A percentile compares a stretch with the other conserved stretches of the same genome.
Evolutionary conservation across 1,284 basidiomycete species (phyloP).

Genomic region (Tremellales sp.): DNA sequence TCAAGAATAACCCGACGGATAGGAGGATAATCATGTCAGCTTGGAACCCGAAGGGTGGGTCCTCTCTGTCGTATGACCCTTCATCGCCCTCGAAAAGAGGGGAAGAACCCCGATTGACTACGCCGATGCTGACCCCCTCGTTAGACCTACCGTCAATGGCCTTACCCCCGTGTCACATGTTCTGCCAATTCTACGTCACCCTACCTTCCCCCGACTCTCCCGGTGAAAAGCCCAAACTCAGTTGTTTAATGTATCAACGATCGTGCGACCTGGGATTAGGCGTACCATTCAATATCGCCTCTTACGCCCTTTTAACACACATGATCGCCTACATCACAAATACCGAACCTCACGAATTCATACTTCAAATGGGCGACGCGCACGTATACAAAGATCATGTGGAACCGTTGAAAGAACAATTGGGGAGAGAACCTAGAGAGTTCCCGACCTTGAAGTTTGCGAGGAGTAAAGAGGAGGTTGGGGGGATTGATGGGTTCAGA

Average conservation of each 20-base stretch:
- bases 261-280: conserved; percentile 96
- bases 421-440: conserved; percentile 68
- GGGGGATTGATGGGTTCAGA: conserved; percentile 72
- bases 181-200: conserved; percentile 97
- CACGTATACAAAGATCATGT: conserved; percentile 95
- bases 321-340: conserved; percentile 91
- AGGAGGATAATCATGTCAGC: conserved; percentile 92
- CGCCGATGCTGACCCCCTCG: too few relatives aligned
- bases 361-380: conserved; percentile 92
- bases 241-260: conserved; percentile 96
- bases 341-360: conserved; percentile 79
- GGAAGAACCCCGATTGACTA: background rate
- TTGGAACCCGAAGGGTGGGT: conserved; percentile 91
- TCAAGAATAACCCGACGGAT: conserved; percentile 90
- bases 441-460: conserved; percentile 80
- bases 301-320: conserved; percentile 91
- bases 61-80: background rate
- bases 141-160: conserved; percentile 90
- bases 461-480: conserved; percentile 57
- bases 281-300: conserved; percentile 98
- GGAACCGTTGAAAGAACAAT: conserved; percentile 75
- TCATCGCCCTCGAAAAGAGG: background rate
- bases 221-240: conserved; percentile 63
- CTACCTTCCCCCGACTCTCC: conserved; percentile 56
- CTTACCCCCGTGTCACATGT: conserved; percentile 95